phyloP scores from a whole-genome alignment of 2,329 filamentous ascomycete genomes.

The Curvularia lunata region DNA sequence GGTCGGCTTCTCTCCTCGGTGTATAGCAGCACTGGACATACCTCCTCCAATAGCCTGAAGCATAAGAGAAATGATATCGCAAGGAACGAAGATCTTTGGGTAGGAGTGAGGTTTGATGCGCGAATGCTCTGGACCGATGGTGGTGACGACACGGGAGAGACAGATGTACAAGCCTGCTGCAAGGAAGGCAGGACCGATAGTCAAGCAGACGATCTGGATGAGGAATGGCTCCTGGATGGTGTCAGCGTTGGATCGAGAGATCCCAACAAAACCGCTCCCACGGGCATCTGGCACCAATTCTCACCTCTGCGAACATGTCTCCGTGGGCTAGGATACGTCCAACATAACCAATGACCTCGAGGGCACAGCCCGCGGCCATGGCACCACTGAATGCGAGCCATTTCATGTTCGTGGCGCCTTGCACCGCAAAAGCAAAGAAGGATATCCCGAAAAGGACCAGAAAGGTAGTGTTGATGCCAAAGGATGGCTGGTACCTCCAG shows the following conservation, averaged over 20 bases:
- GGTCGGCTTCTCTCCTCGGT: slow-evolving; percentile 39
- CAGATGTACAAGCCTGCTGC: slow-evolving; percentile 72
- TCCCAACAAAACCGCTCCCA: not conserved
- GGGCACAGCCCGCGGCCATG: slow-evolving; percentile 63
- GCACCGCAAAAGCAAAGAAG: slow-evolving; percentile 46
- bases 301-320: slow-evolving; percentile 62
- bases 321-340: slow-evolving; percentile 64
- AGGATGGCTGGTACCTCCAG: slow-evolving; percentile 54
- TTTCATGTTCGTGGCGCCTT: slow-evolving; percentile 47
- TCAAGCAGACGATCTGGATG: slow-evolving; percentile 70
- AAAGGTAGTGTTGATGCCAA: slow-evolving; percentile 52
- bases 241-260: slow-evolving; percentile 8
- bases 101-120: slow-evolving; percentile 55
- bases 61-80: slow-evolving; percentile 55
- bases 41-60: slow-evolving; percentile 55
- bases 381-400: slow-evolving; percentile 54
- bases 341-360: slow-evolving; percentile 67
- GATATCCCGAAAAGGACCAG: slow-evolving; percentile 54
- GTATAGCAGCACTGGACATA: slow-evolving; percentile 47
- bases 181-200: slow-evolving; percentile 61
- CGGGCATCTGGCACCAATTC: not conserved
- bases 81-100: slow-evolving; percentile 59
- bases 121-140: slow-evolving; percentile 50
- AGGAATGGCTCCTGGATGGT: slow-evolving; percentile 61
- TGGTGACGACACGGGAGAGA: slow-evolving; percentile 54